phyloP scores from a whole-genome alignment of 176 grass and related monocot species.

The Saccharum spontaneum region DNA sequence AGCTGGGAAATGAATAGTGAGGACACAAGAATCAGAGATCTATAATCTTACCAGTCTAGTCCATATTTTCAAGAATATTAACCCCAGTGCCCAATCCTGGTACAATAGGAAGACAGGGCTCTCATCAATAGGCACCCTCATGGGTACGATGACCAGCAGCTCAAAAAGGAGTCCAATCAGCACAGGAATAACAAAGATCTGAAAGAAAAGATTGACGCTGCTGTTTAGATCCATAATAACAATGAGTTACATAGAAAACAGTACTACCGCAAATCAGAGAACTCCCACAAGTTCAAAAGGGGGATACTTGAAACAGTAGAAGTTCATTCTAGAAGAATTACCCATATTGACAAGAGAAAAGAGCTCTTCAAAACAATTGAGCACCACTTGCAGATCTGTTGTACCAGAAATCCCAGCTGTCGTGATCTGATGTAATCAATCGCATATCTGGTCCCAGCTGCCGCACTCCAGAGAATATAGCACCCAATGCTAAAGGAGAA shows the following conservation, averaged over 20 bases:
- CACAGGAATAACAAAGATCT: conserved; percentile 93
- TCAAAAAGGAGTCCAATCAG: conserved; percentile 96
- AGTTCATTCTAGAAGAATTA: conserved; percentile 39
- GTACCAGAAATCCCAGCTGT: conserved; percentile 59
- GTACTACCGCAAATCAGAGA: background rate
- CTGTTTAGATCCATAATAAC: conserved; percentile 23
- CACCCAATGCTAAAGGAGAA: conserved; percentile 98
- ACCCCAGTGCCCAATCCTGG: conserved; percentile 96
- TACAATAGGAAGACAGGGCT: conserved; percentile 95
- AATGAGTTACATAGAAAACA: background rate
- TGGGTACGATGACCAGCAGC: conserved; percentile 91
- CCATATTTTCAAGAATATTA: conserved; percentile 99
- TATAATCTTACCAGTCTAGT: conserved; percentile 73
- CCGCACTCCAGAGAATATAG: conserved; percentile 81
- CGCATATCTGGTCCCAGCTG: conserved; percentile 75
- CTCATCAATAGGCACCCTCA: conserved; percentile 97
- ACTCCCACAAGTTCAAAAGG: background rate
- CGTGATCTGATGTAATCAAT: conserved; percentile 82
- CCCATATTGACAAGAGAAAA: conserved; percentile 92
- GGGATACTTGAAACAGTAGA: background rate
- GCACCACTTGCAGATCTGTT: conserved; percentile 90
- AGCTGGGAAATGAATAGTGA: background rate
- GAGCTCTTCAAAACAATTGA: conserved; percentile 83
- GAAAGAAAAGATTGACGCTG: conserved; percentile 18
- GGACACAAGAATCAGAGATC: background rate